Conservation (phyloP, 2,329 filamentous ascomycete species). For the Gnomoniopsis sp. region DNA sequence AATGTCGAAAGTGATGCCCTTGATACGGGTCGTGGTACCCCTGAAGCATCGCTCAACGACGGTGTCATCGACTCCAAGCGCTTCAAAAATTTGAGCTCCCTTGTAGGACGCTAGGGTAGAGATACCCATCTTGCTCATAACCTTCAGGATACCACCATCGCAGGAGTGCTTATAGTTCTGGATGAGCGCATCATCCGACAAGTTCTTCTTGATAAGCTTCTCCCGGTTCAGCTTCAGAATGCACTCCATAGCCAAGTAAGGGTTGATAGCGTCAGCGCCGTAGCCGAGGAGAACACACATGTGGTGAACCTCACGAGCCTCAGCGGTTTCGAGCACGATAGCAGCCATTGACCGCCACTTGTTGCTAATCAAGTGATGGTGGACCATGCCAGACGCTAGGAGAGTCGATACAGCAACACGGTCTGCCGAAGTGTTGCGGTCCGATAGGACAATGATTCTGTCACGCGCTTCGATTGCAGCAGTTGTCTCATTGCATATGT, state of each 20-base stretch:
- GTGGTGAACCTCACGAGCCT: slow-evolving; percentile 95
- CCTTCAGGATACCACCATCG: slow-evolving; percentile 93
- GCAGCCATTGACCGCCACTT: slow-evolving; percentile 91
- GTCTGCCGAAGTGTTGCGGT: slow-evolving; percentile 78
- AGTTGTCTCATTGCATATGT: slow-evolving; percentile 81
- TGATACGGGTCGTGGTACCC: slow-evolving; percentile 90
- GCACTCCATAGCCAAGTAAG: slow-evolving; percentile 93
- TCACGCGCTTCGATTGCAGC: slow-evolving; percentile 79
- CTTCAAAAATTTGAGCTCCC: slow-evolving; percentile 96
- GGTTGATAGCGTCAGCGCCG: slow-evolving; percentile 90
- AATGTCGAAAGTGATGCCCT: slow-evolving; percentile 87
- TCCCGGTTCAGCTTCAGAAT: slow-evolving; percentile 96
- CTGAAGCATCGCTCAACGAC: slow-evolving; percentile 94
- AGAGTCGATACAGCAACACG: slow-evolving; percentile 83
- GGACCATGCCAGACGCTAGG: slow-evolving; percentile 86
- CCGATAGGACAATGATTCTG: slow-evolving; percentile 84
- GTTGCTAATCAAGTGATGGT: slow-evolving; percentile 92
- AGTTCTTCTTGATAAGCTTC: slow-evolving; percentile 85
- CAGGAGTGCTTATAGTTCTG: slow-evolving; percentile 96
- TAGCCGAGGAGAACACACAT: slow-evolving; percentile 98
- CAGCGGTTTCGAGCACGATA: slow-evolving; percentile 84
- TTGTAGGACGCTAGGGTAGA: slow-evolving; percentile 96
- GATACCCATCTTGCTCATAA: slow-evolving; percentile 99
- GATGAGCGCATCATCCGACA: slow-evolving; percentile 77
- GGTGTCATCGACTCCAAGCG: slow-evolving; percentile 84